These are phyloP conservation scores for Pyricularia sp. DNA, from an alignment of 2,329 filamentous ascomycete genomes.

Conservation along the genomic window DNA sequence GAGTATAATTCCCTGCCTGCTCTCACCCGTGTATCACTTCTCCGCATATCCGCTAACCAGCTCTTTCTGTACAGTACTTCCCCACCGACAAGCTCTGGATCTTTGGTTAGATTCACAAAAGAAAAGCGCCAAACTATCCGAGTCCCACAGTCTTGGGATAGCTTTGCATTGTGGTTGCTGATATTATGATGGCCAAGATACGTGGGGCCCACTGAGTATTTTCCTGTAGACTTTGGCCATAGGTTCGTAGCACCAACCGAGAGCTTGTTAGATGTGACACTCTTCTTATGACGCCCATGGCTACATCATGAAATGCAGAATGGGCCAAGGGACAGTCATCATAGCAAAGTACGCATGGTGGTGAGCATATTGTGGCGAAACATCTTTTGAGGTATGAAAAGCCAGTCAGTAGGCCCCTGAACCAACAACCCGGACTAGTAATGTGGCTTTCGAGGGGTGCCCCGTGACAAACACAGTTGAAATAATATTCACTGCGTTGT, in stretches of 20 bases:
- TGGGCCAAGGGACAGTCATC: background rate
- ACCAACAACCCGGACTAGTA: background rate
- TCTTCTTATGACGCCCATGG: background rate
- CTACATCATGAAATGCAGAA: background rate
- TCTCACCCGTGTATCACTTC: background rate
- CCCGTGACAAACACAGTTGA: background rate
- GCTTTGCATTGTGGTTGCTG: background rate
- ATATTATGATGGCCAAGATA: background rate
- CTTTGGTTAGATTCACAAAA: conserved; percentile 34
- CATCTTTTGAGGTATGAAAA: background rate
- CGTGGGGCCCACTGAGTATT: background rate
- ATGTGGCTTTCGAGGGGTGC: background rate
- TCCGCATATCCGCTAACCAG: background rate
- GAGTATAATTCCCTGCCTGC: background rate
- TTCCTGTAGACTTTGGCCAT: background rate
- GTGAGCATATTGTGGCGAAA: background rate
- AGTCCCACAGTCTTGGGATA: background rate
- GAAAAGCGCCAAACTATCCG: background rate
- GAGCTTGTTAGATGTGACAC: background rate
- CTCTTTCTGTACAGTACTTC: conserved; percentile 35
- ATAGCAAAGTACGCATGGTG: background rate
- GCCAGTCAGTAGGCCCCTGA: background rate
- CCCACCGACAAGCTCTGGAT: conserved; percentile 46
- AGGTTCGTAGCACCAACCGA: background rate
- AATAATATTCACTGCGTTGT: background rate